Conservation (phyloP, 2,329 filamentous ascomycete genomes). For the Stachybotrys elegans region DNA sequence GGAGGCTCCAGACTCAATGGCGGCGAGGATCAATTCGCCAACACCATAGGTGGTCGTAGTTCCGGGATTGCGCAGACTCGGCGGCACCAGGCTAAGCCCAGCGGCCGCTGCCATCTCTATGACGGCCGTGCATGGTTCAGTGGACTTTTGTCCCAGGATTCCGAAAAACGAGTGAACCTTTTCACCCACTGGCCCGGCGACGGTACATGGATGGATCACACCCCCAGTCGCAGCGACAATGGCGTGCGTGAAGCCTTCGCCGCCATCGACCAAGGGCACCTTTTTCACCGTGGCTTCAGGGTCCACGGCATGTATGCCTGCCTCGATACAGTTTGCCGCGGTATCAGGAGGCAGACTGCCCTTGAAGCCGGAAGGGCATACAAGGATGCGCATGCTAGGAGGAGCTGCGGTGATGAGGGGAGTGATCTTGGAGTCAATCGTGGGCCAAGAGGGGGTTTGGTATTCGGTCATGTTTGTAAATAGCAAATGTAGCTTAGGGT, state of each 20-base stretch:
- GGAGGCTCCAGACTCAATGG: conserved; percentile 37
- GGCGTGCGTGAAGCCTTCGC: conserved; percentile 45
- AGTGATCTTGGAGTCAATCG: not conserved
- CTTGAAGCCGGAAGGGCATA: conserved; percentile 50
- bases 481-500: no score
- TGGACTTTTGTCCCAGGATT: conserved; percentile 25
- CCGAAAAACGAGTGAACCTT: conserved; percentile 41
- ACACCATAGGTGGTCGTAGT: conserved; percentile 47
- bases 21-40: conserved; percentile 40
- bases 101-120: conserved; percentile 50
- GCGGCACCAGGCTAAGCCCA: conserved; percentile 43
- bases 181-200: conserved; percentile 39
- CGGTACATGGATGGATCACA: conserved; percentile 25
- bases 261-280: conserved; percentile 46
- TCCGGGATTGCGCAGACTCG: conserved; percentile 36
- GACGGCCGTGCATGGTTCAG: conserved; percentile 33
- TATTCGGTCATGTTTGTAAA: not conserved
- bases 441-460: not conserved
- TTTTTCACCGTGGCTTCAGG: conserved; percentile 38
- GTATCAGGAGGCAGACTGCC: conserved; percentile 42
- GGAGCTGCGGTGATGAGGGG: not conserved
- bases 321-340: conserved; percentile 46
- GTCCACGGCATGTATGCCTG: conserved; percentile 38
- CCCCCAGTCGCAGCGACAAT: conserved; percentile 39
- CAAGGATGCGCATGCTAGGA: conserved; percentile 29